A percentile compares a stretch with the other conserved stretches of the same genome.
phyloP scores from a whole-genome alignment of 208 protist species.

The Acanthamoeba castellanii region DNA sequence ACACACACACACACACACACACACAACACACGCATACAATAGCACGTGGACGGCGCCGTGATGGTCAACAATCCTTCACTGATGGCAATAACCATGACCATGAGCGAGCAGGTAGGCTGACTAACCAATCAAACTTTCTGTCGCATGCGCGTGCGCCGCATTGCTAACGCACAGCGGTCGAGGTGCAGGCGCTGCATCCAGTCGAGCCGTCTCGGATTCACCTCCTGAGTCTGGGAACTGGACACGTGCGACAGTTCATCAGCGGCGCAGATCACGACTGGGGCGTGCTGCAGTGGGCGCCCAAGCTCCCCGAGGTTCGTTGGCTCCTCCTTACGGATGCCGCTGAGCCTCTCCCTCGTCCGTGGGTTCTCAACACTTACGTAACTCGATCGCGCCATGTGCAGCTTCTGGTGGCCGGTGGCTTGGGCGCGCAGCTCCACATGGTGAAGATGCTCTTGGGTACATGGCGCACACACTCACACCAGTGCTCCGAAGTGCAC shows the following conservation, averaged over 20 bases:
- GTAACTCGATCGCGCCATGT: too few species aligned
- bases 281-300: constrained; percentile 51
- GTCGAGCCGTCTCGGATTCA: constrained; percentile 22
- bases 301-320: constrained; percentile 31
- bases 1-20: neutral
- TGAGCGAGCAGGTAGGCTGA: constrained; percentile 31
- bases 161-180: neutral
- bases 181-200: neutral
- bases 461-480: neutral
- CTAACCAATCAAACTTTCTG: neutral
- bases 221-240: constrained; percentile 5
- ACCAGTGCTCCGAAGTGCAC: too few species aligned
- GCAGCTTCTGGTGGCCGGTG: constrained; percentile 3
- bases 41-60: constrained; percentile 40
- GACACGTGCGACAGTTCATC: constrained; percentile 18
- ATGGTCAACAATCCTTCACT: constrained; percentile 63
- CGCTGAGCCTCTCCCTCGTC: too few species aligned
- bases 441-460: constrained; percentile 60
- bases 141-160: neutral
- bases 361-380: too few species aligned
- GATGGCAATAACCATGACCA: constrained; percentile 29
- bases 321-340: too few species aligned
- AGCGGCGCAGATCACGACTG: constrained; percentile 14
- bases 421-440: neutral
- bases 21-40: too few species aligned